Evolutionary conservation across 352 stramenopile species (phyloP).

Genomic region (Blastocystis sp.): DNA sequence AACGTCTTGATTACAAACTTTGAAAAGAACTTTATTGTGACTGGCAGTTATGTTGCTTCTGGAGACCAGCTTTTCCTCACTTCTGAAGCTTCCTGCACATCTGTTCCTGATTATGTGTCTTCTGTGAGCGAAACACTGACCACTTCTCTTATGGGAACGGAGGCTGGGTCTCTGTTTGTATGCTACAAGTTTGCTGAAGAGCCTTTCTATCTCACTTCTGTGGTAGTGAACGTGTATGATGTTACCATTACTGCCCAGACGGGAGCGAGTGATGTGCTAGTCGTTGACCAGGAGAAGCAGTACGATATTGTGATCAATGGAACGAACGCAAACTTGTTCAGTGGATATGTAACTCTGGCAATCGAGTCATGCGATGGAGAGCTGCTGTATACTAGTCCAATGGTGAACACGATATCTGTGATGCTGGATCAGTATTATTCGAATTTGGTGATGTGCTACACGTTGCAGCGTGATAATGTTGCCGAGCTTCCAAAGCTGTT

Average conservation of each 20-base stretch:
- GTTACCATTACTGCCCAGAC: not conserved
- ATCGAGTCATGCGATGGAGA: slow-evolving; percentile 1
- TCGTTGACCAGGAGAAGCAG: slow-evolving; percentile 7
- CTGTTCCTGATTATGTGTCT: not conserved
- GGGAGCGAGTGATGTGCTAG: not conserved
- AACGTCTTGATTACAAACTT: slow-evolving; percentile 45
- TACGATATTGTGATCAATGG: not conserved
- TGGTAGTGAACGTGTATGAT: slow-evolving; percentile 30
- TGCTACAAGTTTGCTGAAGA: slow-evolving; percentile 49
- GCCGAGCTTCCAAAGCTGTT: not conserved
- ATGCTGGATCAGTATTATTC: not conserved
- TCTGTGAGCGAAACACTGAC: not conserved
- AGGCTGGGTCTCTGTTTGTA: not conserved
- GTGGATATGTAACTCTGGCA: not conserved
- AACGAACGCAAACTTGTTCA: not conserved
- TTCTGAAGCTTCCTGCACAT: not conserved
- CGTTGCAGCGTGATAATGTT: not conserved
- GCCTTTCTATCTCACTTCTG: not conserved
- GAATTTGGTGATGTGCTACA: not conserved
- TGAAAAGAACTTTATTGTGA: slow-evolving; percentile 24
- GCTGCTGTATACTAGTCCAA: not conserved
- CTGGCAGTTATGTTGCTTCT: not conserved
- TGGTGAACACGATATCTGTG: not conserved
- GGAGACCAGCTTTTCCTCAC: slow-evolving; percentile 42
- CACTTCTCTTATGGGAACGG: not conserved